Conservation (phyloP, 306 rosid species). For the Acacia crassicarpa region DNA sequence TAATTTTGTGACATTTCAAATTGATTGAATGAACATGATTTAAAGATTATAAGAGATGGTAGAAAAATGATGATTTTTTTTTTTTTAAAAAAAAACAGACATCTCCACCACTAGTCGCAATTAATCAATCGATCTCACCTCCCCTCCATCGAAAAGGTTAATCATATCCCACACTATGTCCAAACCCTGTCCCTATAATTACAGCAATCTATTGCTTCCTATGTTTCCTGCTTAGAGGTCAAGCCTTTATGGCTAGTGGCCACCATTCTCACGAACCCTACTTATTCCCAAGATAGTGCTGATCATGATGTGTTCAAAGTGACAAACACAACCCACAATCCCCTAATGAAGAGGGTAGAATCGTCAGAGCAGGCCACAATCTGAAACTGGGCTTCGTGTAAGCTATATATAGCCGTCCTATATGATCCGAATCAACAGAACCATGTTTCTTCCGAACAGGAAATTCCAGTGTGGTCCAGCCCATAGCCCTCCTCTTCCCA, state of each 20-base stretch:
- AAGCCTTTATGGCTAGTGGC: neutral
- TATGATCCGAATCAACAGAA: neutral
- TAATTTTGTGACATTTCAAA: too few species aligned
- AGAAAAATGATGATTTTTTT: too few species aligned
- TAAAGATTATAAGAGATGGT: too few species aligned
- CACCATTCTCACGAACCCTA: neutral
- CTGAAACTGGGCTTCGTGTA: neutral
- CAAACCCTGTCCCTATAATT: neutral
- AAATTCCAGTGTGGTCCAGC: constrained; percentile 27
- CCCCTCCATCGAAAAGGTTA: neutral
- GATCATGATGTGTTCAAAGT: neutral
- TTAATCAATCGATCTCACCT: too few species aligned
- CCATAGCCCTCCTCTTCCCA: neutral
- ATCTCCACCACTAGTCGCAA: neutral
- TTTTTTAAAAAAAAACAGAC: too few species aligned
- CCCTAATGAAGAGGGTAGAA: neutral
- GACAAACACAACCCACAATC: neutral
- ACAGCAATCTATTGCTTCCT: neutral
- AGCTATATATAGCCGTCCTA: neutral
- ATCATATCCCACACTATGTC: neutral
- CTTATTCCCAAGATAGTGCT: neutral
- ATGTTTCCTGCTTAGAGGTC: neutral
- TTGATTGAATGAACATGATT: too few species aligned
- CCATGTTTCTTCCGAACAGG: neutral
- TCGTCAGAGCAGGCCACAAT: neutral